Percentiles rank a stretch among this genome's conserved stretches.
Evolutionary conservation across 23 red algal species (phyloP).

Genomic region (Pyropia yezoensis): DNA sequence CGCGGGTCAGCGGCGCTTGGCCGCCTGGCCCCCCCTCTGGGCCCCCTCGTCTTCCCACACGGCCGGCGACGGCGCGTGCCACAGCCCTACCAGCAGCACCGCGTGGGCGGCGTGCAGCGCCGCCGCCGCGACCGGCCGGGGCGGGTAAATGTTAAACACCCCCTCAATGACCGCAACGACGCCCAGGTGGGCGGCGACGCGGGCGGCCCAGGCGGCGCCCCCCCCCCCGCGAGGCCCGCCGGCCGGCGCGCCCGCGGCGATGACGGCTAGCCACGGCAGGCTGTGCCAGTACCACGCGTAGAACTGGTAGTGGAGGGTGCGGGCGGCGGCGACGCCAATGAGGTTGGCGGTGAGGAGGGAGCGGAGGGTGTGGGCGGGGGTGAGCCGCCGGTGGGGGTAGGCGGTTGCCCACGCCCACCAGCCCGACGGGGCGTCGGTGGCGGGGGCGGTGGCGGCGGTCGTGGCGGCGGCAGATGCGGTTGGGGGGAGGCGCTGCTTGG

Average conservation of each 20-base stretch:
- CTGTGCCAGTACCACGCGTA: conserved; percentile 80
- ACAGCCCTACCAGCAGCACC: conserved; percentile 29
- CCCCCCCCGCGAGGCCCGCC: background rate
- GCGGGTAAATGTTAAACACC: conserved; percentile 87
- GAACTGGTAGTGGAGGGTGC: conserved; percentile 95
- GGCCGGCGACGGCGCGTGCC: background rate
- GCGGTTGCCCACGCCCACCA: background rate
- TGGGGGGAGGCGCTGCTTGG: too few relatives aligned
- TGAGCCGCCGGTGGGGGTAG: conserved; percentile 7
- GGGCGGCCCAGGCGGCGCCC: background rate
- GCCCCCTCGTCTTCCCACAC: too few relatives aligned
- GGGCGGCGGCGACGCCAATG: conserved; percentile 68
- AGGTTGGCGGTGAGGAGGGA: conserved; percentile 56
- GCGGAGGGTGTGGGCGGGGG: conserved; percentile 10
- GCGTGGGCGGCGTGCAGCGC: conserved; percentile 51
- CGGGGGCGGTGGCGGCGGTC: background rate
- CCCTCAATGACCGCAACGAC: conserved; percentile 49
- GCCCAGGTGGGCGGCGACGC: conserved; percentile 1
- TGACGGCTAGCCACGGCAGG: conserved; percentile 42
- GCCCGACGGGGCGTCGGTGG: too few relatives aligned
- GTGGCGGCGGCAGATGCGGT: too few relatives aligned
- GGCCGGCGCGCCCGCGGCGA: background rate
- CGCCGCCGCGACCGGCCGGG: conserved; percentile 21
- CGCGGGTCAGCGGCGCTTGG: too few relatives aligned
- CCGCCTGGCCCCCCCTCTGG: too few relatives aligned